A percentile compares a stretch with the other conserved stretches of the same genome.
These are phyloP conservation scores for Secale cereale DNA, from an alignment of 176 grass and related monocot genomes.

Conservation along the genomic window DNA sequence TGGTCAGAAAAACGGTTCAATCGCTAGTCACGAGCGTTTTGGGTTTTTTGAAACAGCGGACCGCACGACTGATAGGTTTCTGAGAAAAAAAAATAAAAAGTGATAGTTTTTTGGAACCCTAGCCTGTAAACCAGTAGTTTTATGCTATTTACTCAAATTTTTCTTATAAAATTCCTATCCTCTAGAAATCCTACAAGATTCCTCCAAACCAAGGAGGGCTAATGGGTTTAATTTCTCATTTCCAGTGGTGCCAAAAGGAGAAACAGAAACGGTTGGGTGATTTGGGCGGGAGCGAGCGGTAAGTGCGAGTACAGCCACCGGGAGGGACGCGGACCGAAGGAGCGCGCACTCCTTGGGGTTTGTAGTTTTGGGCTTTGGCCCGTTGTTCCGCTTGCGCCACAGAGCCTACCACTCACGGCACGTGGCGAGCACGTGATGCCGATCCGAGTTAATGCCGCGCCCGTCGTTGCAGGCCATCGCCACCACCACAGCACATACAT, in stretches of 20 bases:
- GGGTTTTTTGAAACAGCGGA: too few relatives aligned
- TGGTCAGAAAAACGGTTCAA: too few relatives aligned
- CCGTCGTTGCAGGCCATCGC: neutral
- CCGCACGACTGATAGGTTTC: too few relatives aligned
- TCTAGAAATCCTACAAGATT: too few relatives aligned
- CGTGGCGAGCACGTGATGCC: slow-evolving; percentile 42
- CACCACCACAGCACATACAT: neutral
- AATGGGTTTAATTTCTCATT: too few relatives aligned
- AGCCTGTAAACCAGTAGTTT: too few relatives aligned
- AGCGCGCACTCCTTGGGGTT: slow-evolving; percentile 21
- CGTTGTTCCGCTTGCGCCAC: neutral
- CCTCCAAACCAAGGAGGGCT: too few relatives aligned
- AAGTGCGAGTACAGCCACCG: slow-evolving; percentile 23
- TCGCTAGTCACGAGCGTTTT: too few relatives aligned
- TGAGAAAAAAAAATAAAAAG: too few relatives aligned
- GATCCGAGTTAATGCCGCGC: slow-evolving; percentile 25
- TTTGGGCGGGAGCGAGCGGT: slow-evolving; percentile 39
- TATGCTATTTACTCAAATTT: too few relatives aligned
- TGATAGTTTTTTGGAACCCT: too few relatives aligned
- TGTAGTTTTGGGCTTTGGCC: slow-evolving; percentile 41
- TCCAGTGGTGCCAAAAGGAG: neutral
- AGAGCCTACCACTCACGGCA: slow-evolving; percentile 19
- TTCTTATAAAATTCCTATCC: too few relatives aligned
- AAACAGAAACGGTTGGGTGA: neutral
- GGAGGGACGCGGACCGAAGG: neutral